These are phyloP conservation scores for Wickerhamomyces sp. DNA, from an alignment of 1,139 yeast species.

Conservation along the genomic window DNA sequence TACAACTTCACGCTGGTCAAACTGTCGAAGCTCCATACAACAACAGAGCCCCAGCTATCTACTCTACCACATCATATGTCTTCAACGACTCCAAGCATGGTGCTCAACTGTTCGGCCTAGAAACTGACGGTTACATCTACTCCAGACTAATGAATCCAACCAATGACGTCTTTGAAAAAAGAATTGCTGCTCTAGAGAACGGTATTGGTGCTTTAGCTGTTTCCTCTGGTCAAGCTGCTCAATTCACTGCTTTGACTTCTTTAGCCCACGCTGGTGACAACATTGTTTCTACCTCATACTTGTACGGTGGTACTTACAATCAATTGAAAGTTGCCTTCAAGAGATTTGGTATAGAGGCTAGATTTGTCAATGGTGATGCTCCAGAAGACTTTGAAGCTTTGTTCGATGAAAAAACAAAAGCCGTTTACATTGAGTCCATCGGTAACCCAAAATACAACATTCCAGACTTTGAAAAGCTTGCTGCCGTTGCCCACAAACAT, in stretches of 20 bases:
- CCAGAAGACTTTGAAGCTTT: slow-evolving; percentile 64
- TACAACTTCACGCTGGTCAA: slow-evolving; percentile 94
- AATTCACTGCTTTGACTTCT: slow-evolving; percentile 75
- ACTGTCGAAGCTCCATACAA: slow-evolving; percentile 53
- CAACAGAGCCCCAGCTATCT: slow-evolving; percentile 86
- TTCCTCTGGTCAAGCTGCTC: slow-evolving; percentile 95
- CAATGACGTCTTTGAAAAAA: slow-evolving; percentile 79
- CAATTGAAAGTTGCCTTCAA: slow-evolving; percentile 91
- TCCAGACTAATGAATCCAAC: slow-evolving; percentile 93
- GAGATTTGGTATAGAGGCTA: slow-evolving; percentile 77
- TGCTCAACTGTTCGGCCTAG: slow-evolving; percentile 81
- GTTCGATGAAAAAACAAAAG: slow-evolving; percentile 83
- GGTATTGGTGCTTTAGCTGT: slow-evolving; percentile 92
- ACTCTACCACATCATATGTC: slow-evolving; percentile 80
- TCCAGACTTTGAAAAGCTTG: slow-evolving; percentile 81
- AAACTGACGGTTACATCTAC: slow-evolving; percentile 79
- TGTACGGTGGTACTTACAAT: slow-evolving; percentile 95
- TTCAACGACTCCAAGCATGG: slow-evolving; percentile 89
- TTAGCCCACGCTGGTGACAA: slow-evolving; percentile 89
- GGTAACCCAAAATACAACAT: slow-evolving; percentile 93
- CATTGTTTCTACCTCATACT: slow-evolving; percentile 77
- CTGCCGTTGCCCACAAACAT: slow-evolving; percentile 74
- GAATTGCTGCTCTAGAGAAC: slow-evolving; percentile 89
- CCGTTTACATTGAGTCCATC: slow-evolving; percentile 83
- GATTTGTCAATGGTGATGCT: slow-evolving; percentile 77